Base-by-base conservation (phyloP, 768 basidiomycete genomes). In the Calocybe cyanea region DNA sequence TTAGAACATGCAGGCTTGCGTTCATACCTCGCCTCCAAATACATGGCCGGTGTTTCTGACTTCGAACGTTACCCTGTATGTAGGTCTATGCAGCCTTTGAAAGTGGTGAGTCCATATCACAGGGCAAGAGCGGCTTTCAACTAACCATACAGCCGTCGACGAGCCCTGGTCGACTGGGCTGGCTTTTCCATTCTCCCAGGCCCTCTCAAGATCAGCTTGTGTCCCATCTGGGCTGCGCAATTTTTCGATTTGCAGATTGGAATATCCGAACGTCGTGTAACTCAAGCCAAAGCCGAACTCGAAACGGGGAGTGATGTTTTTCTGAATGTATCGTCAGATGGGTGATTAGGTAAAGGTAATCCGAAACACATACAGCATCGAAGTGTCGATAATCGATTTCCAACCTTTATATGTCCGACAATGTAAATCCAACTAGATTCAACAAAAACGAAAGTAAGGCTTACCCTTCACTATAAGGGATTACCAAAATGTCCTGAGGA, bases 251-350 rank as follows among this genome's bases (percentile, higher is more conserved):
- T 69, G 52, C 9, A 93, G 66, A 24, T 75, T 66, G 34, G 72
- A 78, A 61, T 91, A 94, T 24, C 75, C 63, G 62, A 94, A 97
- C 2, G 66, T 75, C 31, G 93, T 86, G 68, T 96, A 97, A 45
- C 83, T 87, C 57, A 94, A 62, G 0, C 93, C 93, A 59, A 83
- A 94, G 4, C 93, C 93, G 61, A 97, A 97, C 58, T 90, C 88
- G 57, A 81, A 92, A 30, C 87, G 85, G 3, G 90, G 90, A 0
- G 72, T 73, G 51, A 91, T 88, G 50, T 83, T 77, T 63, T 78
- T 68, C 77, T 85, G 25, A 23, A 42, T n/a, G 23, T 63, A 23
- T 62, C 28, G 24, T 13, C 25, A 17, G 51, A 41, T 43, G 42
- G 31, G 11, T 7, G 24, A 38, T 14, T 18, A 10, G 43, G n/a